These are phyloP conservation scores for Paramecium tetraurelia DNA, from an alignment of 73 alveolate genomes.

Conservation along the genomic window DNA sequence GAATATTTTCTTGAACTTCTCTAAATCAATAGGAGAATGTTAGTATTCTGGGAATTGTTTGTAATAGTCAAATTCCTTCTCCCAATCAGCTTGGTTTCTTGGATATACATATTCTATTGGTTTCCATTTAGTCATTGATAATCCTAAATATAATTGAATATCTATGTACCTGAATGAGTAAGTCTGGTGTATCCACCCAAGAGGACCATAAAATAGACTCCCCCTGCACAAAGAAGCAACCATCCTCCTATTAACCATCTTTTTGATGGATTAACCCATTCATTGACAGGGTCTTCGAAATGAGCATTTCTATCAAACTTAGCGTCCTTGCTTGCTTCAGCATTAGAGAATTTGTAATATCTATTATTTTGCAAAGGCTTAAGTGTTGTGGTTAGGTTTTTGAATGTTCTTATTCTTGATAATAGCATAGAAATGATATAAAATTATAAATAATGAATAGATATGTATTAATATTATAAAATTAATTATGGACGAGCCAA, in stretches of 20 bases:
- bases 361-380: neutral
- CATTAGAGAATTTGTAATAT: neutral
- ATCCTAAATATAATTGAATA: slow-evolving; percentile 58
- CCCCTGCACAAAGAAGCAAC: slow-evolving; percentile 81
- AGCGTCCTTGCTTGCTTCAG: neutral
- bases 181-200: slow-evolving; percentile 93
- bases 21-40: slow-evolving; percentile 71
- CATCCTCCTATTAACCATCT: slow-evolving; percentile 76
- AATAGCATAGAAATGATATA: neutral
- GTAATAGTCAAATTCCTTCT: slow-evolving; percentile 78
- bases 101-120: slow-evolving; percentile 78
- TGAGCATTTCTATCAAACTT: slow-evolving; percentile 3
- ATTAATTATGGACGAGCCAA: neutral
- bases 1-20: slow-evolving; percentile 80
- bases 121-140: slow-evolving; percentile 90
- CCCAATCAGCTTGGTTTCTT: slow-evolving; percentile 80
- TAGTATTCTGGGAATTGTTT: slow-evolving; percentile 85
- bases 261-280: slow-evolving; percentile 48
- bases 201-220: slow-evolving; percentile 74
- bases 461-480: neutral
- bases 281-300: slow-evolving; percentile 46
- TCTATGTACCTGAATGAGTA: slow-evolving; percentile 63
- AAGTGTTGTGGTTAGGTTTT: neutral
- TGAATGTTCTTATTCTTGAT: slow-evolving; percentile 1
- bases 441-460: neutral